Evolutionary conservation across 768 basidiomycete species (phyloP).

Genomic region (Mycena latifolia): DNA sequence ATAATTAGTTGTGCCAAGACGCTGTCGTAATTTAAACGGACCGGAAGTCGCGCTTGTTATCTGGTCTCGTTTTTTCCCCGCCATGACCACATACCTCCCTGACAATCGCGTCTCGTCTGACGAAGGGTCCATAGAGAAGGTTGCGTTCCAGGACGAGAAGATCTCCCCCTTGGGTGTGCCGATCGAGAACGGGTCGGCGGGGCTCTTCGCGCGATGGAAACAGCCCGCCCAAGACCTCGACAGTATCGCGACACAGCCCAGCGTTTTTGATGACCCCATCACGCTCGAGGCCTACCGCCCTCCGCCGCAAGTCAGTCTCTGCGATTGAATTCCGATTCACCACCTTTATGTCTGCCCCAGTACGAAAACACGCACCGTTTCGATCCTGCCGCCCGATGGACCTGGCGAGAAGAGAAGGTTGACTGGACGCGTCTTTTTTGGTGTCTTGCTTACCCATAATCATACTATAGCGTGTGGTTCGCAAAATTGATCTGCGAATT

Average conservation of each 20-base stretch:
- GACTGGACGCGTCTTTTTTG: constrained; percentile 22
- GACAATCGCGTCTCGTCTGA: constrained; percentile 20
- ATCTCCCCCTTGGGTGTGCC: constrained; percentile 48
- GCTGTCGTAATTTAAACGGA: not conserved
- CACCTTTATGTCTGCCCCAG: not conserved
- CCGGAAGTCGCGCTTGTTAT: not conserved
- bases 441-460: not conserved
- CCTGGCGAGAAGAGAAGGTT: constrained; percentile 75
- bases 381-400: constrained; percentile 76
- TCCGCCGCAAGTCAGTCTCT: constrained; percentile 46
- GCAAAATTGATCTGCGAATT: constrained; percentile 72
- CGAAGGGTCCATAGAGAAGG: constrained; percentile 17
- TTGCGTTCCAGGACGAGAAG: constrained; percentile 23
- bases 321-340: not conserved
- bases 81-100: constrained; percentile 25
- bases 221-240: constrained; percentile 54
- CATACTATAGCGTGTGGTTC: constrained; percentile 58
- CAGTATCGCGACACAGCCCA: constrained; percentile 69
- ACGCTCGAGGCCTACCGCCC: constrained; percentile 65
- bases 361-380: constrained; percentile 77
- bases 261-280: constrained; percentile 70
- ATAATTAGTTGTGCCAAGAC: constrained; percentile 8
- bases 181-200: constrained; percentile 36
- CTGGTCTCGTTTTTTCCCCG: not conserved
- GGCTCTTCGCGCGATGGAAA: constrained; percentile 49